These are phyloP conservation scores for Malassezia japonica DNA, from an alignment of 1,284 basidiomycete species.

Conservation along the genomic window DNA sequence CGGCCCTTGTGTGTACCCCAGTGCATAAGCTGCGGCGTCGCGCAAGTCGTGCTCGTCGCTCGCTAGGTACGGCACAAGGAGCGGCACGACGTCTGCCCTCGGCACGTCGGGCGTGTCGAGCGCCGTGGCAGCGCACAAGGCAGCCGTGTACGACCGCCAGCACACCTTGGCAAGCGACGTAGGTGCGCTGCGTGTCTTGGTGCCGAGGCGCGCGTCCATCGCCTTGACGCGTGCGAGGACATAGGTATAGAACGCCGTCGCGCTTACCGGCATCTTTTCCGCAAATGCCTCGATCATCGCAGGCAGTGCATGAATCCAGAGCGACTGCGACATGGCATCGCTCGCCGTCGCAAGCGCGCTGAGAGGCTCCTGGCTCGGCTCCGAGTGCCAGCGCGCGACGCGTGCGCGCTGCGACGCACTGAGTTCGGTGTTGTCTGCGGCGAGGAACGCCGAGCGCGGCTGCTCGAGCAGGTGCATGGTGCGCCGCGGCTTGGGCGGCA, in stretches of 20 bases:
- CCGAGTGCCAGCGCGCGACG: conserved; percentile 24
- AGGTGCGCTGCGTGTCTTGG: neutral
- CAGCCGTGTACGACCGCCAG: conserved; percentile 8
- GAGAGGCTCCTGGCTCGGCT: conserved; percentile 17
- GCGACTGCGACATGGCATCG: conserved; percentile 47
- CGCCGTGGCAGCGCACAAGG: conserved; percentile 6
- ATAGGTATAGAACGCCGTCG: neutral
- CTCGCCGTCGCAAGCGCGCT: conserved; percentile 50
- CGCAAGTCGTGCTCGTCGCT: conserved; percentile 8
- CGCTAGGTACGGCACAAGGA: conserved; percentile 10
- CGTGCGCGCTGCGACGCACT: conserved; percentile 27
- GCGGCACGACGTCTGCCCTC: conserved; percentile 2
- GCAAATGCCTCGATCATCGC: conserved; percentile 25
- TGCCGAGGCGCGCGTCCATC: conserved; percentile 3
- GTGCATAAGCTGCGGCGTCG: conserved; percentile 7
- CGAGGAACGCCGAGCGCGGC: conserved; percentile 3
- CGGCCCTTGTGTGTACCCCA: conserved; percentile 1
- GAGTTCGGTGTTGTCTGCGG: conserved; percentile 25
- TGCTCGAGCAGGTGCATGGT: neutral
- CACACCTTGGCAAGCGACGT: conserved; percentile 4
- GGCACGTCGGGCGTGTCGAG: neutral
- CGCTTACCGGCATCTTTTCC: neutral
- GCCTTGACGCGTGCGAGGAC: conserved; percentile 2
- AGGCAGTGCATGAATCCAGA: conserved; percentile 51
- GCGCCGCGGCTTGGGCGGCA: neutral